Evolutionary conservation across 2,329 filamentous ascomycete genomes (phyloP).

Genomic region (Phyllosticta ampelicida): DNA sequence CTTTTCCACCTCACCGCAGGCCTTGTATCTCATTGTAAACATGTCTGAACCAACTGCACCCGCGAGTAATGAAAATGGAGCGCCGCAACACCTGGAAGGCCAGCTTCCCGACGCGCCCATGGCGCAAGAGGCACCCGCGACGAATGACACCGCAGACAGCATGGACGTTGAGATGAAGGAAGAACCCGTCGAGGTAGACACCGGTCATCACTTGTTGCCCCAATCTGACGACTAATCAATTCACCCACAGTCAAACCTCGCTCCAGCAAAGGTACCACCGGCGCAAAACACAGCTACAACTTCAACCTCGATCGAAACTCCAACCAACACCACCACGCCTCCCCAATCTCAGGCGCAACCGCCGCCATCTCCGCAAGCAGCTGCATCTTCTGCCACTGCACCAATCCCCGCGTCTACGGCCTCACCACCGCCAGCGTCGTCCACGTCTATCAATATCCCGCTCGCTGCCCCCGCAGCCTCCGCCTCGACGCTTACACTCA

Average conservation of each 20-base stretch:
- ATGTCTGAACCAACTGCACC: background rate
- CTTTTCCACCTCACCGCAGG: background rate
- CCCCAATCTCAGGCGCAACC: conserved; percentile 13
- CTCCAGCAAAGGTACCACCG: conserved; percentile 13
- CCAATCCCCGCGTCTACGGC: background rate
- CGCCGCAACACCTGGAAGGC: background rate
- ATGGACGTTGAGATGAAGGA: conserved; percentile 28
- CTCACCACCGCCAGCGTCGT: background rate
- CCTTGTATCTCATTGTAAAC: background rate
- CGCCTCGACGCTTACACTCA: background rate
- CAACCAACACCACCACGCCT: conserved; percentile 5
- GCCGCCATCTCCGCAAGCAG: conserved; percentile 7
- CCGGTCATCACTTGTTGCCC: background rate
- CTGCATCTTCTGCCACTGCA: background rate
- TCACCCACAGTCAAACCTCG: conserved; percentile 8
- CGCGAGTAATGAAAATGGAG: background rate
- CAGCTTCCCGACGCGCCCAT: conserved; percentile 5
- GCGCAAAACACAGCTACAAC: conserved; percentile 16
- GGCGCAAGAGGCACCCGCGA: conserved; percentile 1
- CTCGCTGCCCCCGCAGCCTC: conserved; percentile 5
- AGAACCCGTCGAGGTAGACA: conserved; percentile 18
- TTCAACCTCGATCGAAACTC: conserved; percentile 5
- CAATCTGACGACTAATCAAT: conserved; percentile 10
- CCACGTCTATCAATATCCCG: background rate
- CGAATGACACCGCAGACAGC: conserved; percentile 17